Evolutionary conservation across 768 basidiomycete species (phyloP).

Genomic region (Dendrothele bispora): DNA sequence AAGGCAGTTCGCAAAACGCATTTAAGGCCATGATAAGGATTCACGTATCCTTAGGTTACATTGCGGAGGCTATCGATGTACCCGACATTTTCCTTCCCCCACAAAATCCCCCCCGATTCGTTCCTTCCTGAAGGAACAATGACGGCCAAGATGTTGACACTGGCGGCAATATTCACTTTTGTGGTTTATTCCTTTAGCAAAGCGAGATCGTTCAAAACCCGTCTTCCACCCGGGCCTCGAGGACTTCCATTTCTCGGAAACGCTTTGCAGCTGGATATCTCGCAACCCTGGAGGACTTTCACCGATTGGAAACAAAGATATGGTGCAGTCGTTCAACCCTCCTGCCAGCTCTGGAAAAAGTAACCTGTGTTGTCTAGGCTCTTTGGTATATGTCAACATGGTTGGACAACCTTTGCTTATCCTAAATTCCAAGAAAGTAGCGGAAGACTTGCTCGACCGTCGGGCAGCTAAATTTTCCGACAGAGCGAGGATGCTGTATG

Average conservation of each 20-base stretch:
- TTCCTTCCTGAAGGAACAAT: no score
- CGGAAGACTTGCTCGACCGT: slow-evolving; percentile 2
- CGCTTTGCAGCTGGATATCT: slow-evolving; percentile 11
- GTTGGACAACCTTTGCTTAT: slow-evolving; percentile 5
- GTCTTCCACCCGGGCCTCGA: slow-evolving; percentile 29
- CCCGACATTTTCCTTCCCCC: no score
- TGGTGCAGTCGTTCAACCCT: neutral
- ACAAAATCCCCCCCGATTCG: no score
- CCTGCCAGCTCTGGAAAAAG: neutral
- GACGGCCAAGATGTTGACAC: no score
- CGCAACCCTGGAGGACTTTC: neutral
- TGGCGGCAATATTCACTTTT: no score
- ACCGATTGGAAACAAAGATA: slow-evolving; percentile 1
- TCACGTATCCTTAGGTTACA: no score
- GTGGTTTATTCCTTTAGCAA: no score
- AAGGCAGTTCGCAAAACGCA: no score
- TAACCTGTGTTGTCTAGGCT: neutral
- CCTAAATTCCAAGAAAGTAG: slow-evolving; percentile 3
- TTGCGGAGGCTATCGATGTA: no score
- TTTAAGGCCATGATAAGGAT: no score
- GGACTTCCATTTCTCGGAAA: slow-evolving; percentile 32
- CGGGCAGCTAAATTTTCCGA: slow-evolving; percentile 5
- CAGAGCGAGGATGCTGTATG: neutral
- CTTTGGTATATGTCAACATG: slow-evolving; percentile 1
- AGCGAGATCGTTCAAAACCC: no score